phyloP scores from a whole-genome alignment of 768 basidiomycete genomes.

The Pulveroboletus sp. region DNA sequence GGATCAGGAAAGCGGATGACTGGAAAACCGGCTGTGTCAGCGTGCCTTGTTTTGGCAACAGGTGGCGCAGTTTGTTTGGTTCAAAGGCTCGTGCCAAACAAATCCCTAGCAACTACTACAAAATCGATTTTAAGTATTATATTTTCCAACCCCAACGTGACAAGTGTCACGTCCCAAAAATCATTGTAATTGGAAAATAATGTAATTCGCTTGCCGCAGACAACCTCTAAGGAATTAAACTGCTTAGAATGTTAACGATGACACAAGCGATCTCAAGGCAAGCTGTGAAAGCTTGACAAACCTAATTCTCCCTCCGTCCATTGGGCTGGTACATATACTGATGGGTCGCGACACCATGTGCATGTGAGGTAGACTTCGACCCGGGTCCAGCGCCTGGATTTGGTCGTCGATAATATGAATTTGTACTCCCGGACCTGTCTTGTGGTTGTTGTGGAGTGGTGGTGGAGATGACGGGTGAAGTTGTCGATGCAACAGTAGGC shows the following conservation, averaged over 20 bases:
- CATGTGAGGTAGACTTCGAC: constrained; percentile 24
- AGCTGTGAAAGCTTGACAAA: background rate
- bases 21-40: constrained; percentile 23
- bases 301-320: constrained; percentile 33
- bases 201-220: constrained; percentile 2
- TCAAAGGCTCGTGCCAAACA: constrained; percentile 27
- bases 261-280: constrained; percentile 5
- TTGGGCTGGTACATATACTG: constrained; percentile 49
- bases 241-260: background rate
- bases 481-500: constrained; percentile 66
- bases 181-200: constrained; percentile 1
- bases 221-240: constrained; percentile 4
- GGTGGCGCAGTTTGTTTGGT: constrained; percentile 26
- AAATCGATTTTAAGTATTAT: background rate
- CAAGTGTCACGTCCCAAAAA: constrained; percentile 17
- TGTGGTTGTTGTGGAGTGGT: constrained; percentile 37
- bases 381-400: constrained; percentile 23
- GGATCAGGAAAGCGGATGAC: constrained; percentile 16
- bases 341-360: constrained; percentile 30
- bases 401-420: constrained; percentile 57
- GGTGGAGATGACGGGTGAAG: constrained; percentile 53
- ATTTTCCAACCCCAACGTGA: constrained; percentile 17
- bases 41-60: constrained; percentile 18
- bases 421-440: constrained; percentile 28
- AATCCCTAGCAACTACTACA: background rate